These are phyloP conservation scores for Stellera chamaejasme DNA, from an alignment of 345 rosid species.

Conservation along the genomic window DNA sequence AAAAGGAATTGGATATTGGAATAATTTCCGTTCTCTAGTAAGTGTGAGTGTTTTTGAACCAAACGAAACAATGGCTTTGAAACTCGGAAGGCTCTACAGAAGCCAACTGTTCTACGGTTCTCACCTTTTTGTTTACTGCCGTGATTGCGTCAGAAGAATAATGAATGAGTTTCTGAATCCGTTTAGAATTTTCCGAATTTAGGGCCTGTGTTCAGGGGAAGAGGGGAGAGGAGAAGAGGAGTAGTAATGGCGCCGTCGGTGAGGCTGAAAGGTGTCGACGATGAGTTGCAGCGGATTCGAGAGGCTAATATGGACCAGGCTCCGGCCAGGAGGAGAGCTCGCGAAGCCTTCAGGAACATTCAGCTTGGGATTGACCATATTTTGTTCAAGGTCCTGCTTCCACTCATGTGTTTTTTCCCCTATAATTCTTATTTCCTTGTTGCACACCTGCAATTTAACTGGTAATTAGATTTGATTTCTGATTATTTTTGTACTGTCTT, in stretches of 20 bases:
- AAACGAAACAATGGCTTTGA: conserved; percentile 19
- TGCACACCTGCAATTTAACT: background rate
- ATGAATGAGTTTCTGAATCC: background rate
- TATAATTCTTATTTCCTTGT: no score
- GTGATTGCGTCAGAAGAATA: background rate
- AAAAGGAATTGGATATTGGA: no score
- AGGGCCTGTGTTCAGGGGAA: conserved; percentile 20
- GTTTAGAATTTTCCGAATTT: conserved; percentile 2
- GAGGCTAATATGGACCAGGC: conserved; percentile 68
- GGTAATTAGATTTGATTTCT: background rate
- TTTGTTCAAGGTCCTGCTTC: conserved; percentile 57
- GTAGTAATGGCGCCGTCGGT: conserved; percentile 28
- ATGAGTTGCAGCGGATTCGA: conserved; percentile 48
- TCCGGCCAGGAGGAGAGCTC: conserved; percentile 62
- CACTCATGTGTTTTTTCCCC: background rate
- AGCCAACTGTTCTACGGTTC: conserved; percentile 25
- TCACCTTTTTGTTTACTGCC: background rate
- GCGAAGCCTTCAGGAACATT: conserved; percentile 63
- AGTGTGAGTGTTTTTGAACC: no score
- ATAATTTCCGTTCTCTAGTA: no score
- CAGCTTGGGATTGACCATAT: conserved; percentile 79
- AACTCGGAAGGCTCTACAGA: conserved; percentile 14
- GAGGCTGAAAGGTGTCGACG: conserved; percentile 35
- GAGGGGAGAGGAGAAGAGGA: conserved; percentile 12
- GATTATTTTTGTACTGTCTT: conserved; percentile 9